Percentiles rank a stretch among this genome's conserved stretches.
Conservation (phyloP, 768 basidiomycete species). For the Mycena metata region DNA sequence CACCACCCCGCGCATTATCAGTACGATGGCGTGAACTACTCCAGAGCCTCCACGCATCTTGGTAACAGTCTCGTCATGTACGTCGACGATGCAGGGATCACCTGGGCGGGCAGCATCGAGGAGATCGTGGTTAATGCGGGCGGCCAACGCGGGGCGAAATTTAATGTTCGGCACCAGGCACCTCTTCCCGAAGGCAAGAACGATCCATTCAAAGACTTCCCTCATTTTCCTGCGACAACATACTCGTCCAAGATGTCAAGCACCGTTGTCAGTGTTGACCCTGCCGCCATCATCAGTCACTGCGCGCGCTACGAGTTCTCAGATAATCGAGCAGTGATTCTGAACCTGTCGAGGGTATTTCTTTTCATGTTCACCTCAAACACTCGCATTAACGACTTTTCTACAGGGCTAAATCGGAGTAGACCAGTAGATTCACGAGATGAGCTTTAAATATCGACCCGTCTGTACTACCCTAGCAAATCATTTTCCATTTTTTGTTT, state of each 20-base stretch:
- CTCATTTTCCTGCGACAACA: conserved; percentile 8
- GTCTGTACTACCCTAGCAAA: no score
- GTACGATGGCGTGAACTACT: conserved; percentile 7
- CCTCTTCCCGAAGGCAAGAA: conserved; percentile 13
- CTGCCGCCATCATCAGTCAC: conserved; percentile 11
- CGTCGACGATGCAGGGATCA: not conserved
- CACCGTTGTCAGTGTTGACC: conserved; percentile 4
- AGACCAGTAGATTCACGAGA: no score
- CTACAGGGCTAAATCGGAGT: no score
- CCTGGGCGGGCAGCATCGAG: conserved; percentile 15
- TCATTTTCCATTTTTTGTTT: no score
- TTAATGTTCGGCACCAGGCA: conserved; percentile 1
- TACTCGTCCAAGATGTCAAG: conserved; percentile 13
- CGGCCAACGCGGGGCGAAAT: not conserved
- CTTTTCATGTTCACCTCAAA: no score
- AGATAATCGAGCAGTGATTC: conserved; percentile 1
- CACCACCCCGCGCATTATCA: not conserved
- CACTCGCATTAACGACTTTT: no score
- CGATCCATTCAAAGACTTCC: conserved; percentile 21
- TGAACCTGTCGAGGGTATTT: not conserved
- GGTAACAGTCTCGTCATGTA: conserved; percentile 24
- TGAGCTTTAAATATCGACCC: no score
- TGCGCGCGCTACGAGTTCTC: conserved; percentile 26
- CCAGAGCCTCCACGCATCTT: conserved; percentile 11
- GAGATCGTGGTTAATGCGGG: conserved; percentile 1